Evolutionary conservation across 2,329 filamentous ascomycete genomes (phyloP).

Genomic region (Fusarium sp.): DNA sequence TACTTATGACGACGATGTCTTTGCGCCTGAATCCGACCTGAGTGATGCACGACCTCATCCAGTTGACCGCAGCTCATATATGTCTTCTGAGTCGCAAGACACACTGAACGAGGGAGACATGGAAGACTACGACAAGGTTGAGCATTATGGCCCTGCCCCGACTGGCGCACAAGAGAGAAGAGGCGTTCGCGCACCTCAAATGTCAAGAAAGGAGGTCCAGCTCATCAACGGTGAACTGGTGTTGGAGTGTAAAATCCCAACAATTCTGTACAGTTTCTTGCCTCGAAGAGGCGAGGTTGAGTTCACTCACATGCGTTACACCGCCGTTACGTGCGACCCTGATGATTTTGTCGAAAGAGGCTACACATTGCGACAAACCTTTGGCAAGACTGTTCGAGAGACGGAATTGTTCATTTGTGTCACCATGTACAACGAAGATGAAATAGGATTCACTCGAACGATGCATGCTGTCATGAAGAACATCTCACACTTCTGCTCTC

Average conservation of each 20-base stretch:
- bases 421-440: slow-evolving; percentile 99
- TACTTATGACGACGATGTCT: slow-evolving; percentile 73
- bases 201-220: slow-evolving; percentile 92
- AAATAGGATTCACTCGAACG: slow-evolving; percentile 94
- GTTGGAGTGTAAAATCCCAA: slow-evolving; percentile 98
- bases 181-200: slow-evolving; percentile 86
- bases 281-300: slow-evolving; percentile 92
- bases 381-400: slow-evolving; percentile 83
- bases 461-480: slow-evolving; percentile 99
- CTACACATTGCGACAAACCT: slow-evolving; percentile 92
- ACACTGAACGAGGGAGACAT: slow-evolving; percentile 60
- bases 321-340: slow-evolving; percentile 96
- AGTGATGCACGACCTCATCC: slow-evolving; percentile 61
- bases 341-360: slow-evolving; percentile 90
- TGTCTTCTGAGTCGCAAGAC: slow-evolving; percentile 58
- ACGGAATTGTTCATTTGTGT: slow-evolving; percentile 97
- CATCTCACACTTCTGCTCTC: slow-evolving; percentile 93
- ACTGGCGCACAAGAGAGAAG: slow-evolving; percentile 86
- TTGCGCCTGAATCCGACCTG: slow-evolving; percentile 69
- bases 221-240: slow-evolving; percentile 98
- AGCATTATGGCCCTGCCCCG: slow-evolving; percentile 89
- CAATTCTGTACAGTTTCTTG: slow-evolving; percentile 96
- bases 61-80: slow-evolving; percentile 67
- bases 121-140: slow-evolving; percentile 66
- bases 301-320: slow-evolving; percentile 99